Evolutionary conservation across 495 filamentous ascomycete species (phyloP).

Genomic region (Daldinia concentrica): DNA sequence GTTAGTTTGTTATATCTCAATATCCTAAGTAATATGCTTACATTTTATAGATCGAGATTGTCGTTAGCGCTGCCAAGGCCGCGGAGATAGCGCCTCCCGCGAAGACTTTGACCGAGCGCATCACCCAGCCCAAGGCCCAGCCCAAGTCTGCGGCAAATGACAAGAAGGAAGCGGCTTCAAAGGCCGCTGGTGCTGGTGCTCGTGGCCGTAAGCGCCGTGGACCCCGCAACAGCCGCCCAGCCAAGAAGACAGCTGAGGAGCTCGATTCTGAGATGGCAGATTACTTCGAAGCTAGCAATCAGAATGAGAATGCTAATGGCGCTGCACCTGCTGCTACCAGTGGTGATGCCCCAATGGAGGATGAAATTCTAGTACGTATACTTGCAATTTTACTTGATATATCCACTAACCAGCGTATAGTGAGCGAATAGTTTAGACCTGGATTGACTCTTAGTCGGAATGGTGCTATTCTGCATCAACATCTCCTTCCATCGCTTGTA

Average conservation of each 20-base stretch:
- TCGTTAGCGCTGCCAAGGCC: conserved; percentile 78
- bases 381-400: neutral
- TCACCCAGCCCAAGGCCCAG: conserved; percentile 75
- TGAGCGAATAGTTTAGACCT: conserved; percentile 22
- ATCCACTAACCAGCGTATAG: conserved; percentile 19
- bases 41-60: conserved; percentile 78
- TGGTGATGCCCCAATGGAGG: conserved; percentile 63
- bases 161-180: conserved; percentile 62
- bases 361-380: conserved; percentile 54
- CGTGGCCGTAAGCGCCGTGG: conserved; percentile 62
- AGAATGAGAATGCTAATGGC: conserved; percentile 56
- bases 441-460: neutral
- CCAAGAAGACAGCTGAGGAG: conserved; percentile 94
- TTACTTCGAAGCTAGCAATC: conserved; percentile 70
- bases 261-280: conserved; percentile 94
- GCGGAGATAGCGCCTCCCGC: conserved; percentile 67
- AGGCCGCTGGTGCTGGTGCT: conserved; percentile 53
- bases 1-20: conserved; percentile 52
- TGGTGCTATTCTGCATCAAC: conserved; percentile 2
- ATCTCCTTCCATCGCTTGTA: conserved; percentile 11
- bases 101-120: conserved; percentile 86
- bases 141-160: conserved; percentile 83
- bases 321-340: conserved; percentile 50
- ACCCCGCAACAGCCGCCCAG: conserved; percentile 66
- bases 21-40: conserved; percentile 36